Base-by-base conservation (phyloP, 768 basidiomycete genomes). In the Glaciozyma martinii region DNA sequence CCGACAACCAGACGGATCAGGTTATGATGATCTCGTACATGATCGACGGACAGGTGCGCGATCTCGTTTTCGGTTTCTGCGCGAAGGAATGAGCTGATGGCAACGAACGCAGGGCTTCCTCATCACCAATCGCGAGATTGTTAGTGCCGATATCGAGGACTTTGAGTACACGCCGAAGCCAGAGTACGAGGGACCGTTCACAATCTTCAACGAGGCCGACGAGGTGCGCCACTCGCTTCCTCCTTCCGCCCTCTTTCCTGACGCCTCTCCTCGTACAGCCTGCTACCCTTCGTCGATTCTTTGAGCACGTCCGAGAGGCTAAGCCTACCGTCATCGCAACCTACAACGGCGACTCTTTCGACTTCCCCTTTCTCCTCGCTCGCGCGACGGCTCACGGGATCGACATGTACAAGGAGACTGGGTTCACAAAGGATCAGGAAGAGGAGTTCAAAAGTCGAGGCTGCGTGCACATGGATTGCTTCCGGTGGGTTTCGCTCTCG, bases 11-110 rank as follows among this genome's bases (percentile, higher is more conserved):
- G 10, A 86, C 90, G 30, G 95, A 98, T 79, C 93, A 97, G 75
- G 91, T 99, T 72, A 99, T 99, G 94, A 99, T 99, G 95, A 98
- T 99, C 68, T 99, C 95, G 52, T 99, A 98, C 78, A 98, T 99
- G 93, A 80, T 99, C 23, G 95, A 99, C 75, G 94, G 92, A 0
- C 90, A 93, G 54, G 70, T 71, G 60, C 43, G 70, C 43, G 27
- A 19, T 18, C 23, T 3, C 10, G 27, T 21, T 18, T 9, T 6
- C 30, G 5, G 7, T 23, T 16, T 32, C 43, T 9, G 19, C 56
- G 54, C 29, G 12, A 7, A 19, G 21, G 19, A 18, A 42, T 25
- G 1, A 21, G 25, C 27, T 29, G 15, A 25, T 19, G 42, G 8
- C 25, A 19, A 15, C 29, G 21, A 15, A 15, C 5, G 5, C 75